Evolutionary conservation across 2,329 filamentous ascomycete species (phyloP), one percentile per base, ranked within the genome.

Genomic region (Aspergillus proliferans): DNA sequence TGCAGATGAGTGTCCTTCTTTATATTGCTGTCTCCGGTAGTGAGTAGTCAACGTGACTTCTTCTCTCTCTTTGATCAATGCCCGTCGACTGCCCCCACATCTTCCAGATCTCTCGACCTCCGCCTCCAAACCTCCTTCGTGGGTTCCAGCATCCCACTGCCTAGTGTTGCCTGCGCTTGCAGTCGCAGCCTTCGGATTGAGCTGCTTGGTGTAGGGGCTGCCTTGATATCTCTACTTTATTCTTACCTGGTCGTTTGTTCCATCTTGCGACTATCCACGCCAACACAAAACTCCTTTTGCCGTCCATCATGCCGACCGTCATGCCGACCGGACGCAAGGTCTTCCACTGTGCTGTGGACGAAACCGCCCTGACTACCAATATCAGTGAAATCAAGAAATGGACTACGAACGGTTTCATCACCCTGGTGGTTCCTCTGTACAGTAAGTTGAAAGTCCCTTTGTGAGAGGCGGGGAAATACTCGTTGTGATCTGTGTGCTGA

Each of bases 331-430:
- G 61, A 57, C 69, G 69, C 56, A 76, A 74, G 59, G 66, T 72
- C 55, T 74, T 77, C 55, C 71, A 76, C 61, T 78, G 76, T 66
- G 73, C 77, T 52, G 73, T 76, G 53, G 76, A 79, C 59, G 76
- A 77, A 56, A 77, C 75, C 45, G 74, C 74, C 43, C 61, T 79
- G 48, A 75, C 73, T 43, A 73, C 74, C 46, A 77, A 75, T 52
- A 75, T 79, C 54, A 73, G 72, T 49, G 75, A 77, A 58, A 74
- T 79, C 52, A 78, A 78, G 62, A 70, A 69, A 61, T 78, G 75
- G 73, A 73, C 75, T 45, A 68, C 71, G 22, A 71, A 75, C 48
- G 74, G 75, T 28, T 67, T 70, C 34, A 71, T 78, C 47, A 74
- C 70, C 52, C 69, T 79, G 36, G 70, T 76, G 47, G 73, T 79